phyloP scores from a whole-genome alignment of 306 rosid genomes.

The Inga oerstediana region DNA sequence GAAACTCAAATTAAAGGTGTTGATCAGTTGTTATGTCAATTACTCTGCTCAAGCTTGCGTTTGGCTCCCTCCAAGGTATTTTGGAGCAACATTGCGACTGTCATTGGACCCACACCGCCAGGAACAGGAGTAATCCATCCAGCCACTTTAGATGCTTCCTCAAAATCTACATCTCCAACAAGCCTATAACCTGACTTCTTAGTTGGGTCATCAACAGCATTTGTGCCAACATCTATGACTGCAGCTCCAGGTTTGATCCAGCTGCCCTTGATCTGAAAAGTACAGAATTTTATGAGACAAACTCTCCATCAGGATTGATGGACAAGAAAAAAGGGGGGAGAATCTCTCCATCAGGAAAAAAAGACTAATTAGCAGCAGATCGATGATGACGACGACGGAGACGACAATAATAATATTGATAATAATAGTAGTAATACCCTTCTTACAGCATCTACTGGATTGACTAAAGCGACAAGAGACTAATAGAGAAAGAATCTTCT shows the following conservation, averaged over 20 bases:
- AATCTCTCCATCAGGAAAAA: conserved; percentile 16
- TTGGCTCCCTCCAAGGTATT: conserved; percentile 89
- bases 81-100: conserved; percentile 86
- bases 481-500: neutral
- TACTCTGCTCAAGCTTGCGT: conserved; percentile 52
- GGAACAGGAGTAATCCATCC: conserved; percentile 95
- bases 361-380: neutral
- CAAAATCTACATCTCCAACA: conserved; percentile 91
- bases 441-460: neutral
- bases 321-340: neutral
- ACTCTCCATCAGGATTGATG: neutral
- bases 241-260: conserved; percentile 98
- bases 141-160: conserved; percentile 82
- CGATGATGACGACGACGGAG: neutral
- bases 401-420: neutral
- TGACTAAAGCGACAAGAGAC: neutral
- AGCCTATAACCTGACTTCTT: conserved; percentile 83
- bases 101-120: conserved; percentile 94
- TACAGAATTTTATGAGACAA: conserved; percentile 22
- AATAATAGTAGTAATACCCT: neutral
- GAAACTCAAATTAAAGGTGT: neutral
- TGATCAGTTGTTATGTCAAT: conserved; percentile 27
- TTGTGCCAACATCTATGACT: conserved; percentile 91
- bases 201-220: conserved; percentile 77
- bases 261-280: conserved; percentile 70